Base-by-base conservation (phyloP, 2,329 filamentous ascomycete species). In the Aspergillus piperis region DNA sequence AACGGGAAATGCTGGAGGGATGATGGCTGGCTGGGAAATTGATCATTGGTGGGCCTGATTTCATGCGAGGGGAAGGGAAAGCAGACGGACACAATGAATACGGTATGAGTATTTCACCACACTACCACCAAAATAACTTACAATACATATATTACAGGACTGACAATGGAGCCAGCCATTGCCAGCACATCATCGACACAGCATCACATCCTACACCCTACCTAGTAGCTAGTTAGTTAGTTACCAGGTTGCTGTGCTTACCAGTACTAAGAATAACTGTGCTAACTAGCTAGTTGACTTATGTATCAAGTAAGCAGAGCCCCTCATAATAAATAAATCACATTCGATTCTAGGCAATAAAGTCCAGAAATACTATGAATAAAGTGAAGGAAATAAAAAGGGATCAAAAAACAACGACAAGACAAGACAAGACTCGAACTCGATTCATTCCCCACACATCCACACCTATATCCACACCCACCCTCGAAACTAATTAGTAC, bases 41-140 rank as follows among this genome's bases (percentile, higher is more conserved):
- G 30, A 58, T 54, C 51, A 61, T 61, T 63, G 59, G 62, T 60
- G 60, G 62, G 62, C 57, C 62, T 59, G 57, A 62, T 27, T 27
- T 25, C 32, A 58, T 54, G 54, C 58, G 60, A 62, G 59, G 62
- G 59, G 59, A 27, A 17, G 52, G 52, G 52, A 39, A 8, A 19
- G 50, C 36, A 44, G 21, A 25, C 23, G 6, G 6, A 27, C 25
- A 27, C 25, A 15, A 23, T 15, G 11, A 17, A 41, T 54, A 54
- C 52, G 32, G 52, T 54, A 54, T 15, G 10, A 17, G 44, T 27
- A 36, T 36, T 36, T 36, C 32, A 36, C 5, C 3, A 32, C 30
- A 27, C 7, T 3, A 8, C 25, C 25, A 8, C 7, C 7, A 27
- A 11, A 11, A 4, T 32, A 11, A 27, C 25, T 32, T 32, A 36